Evolutionary conservation across 1,139 yeast species (phyloP).

Genomic region (Arxiozyma slooffiae): DNA sequence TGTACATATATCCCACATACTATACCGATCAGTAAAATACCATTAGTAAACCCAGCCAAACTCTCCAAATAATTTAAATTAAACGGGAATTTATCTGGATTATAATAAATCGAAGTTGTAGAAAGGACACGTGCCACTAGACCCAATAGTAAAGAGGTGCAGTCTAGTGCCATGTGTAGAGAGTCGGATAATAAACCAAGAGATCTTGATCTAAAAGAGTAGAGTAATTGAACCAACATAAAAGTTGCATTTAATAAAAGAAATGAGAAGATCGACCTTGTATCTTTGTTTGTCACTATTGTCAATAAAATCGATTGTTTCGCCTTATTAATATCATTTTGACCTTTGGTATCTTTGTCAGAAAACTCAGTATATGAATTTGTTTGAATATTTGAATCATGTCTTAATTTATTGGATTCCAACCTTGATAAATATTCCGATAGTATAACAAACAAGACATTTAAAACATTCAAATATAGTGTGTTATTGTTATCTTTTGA

Average conservation of each 20-base stretch:
- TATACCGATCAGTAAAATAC: conserved; percentile 76
- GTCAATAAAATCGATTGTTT: conserved; percentile 24
- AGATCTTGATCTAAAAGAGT: conserved; percentile 87
- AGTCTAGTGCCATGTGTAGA: conserved; percentile 91
- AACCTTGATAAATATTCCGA: conserved; percentile 10
- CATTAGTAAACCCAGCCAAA: conserved; percentile 91
- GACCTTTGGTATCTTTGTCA: not conserved
- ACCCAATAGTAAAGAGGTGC: conserved; percentile 83
- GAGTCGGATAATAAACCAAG: conserved; percentile 87
- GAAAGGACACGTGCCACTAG: conserved; percentile 69
- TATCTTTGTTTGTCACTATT: conserved; percentile 56
- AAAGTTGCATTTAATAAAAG: conserved; percentile 75
- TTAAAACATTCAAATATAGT: conserved; percentile 12
- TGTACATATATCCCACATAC: conserved; percentile 82
- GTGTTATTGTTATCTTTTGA: conserved; percentile 8
- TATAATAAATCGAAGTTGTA: conserved; percentile 35
- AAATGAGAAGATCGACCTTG: conserved; percentile 82
- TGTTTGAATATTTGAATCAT: conserved; percentile 2
- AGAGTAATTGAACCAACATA: conserved; percentile 86
- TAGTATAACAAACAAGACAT: conserved; percentile 11
- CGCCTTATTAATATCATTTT: not conserved
- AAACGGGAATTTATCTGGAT: conserved; percentile 66
- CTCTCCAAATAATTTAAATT: conserved; percentile 82
- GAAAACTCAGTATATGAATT: too few relatives aligned
- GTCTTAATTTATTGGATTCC: not conserved